Percentiles rank a stretch among this genome's conserved stretches.
phyloP scores from a whole-genome alignment of 495 filamentous ascomycete species.

The Oleoguttula mirabilis region DNA sequence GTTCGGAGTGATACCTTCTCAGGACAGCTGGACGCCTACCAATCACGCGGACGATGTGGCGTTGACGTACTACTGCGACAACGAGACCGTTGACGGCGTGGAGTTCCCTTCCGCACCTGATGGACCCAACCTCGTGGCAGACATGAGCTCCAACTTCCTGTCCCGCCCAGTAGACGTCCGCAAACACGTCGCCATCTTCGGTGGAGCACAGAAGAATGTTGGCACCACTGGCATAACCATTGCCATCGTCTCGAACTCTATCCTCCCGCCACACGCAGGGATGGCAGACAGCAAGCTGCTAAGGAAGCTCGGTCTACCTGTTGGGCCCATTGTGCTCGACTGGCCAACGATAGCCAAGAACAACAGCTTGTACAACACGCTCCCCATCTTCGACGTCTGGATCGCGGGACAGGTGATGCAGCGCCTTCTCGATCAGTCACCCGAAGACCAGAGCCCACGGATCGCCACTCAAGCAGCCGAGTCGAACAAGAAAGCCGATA shows the following conservation, averaged over 20 bases:
- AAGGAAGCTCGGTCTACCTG: constrained; percentile 61
- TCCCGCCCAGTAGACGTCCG: constrained; percentile 52
- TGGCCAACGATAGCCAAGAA: constrained; percentile 75
- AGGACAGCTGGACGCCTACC: constrained; percentile 62
- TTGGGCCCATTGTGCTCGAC: constrained; percentile 64
- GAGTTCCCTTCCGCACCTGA: constrained; percentile 73
- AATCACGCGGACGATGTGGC: constrained; percentile 44
- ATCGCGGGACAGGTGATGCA: constrained; percentile 76
- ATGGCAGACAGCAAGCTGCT: constrained; percentile 51
- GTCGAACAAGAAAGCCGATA: constrained; percentile 55
- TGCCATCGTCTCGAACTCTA: constrained; percentile 61
- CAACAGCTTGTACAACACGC: constrained; percentile 86
- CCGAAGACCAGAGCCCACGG: constrained; percentile 38
- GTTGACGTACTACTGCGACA: constrained; percentile 83
- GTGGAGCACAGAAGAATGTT: constrained; percentile 84
- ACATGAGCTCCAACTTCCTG: constrained; percentile 78
- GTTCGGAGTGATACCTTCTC: constrained; percentile 71
- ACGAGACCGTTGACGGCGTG: constrained; percentile 92
- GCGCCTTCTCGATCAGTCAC: constrained; percentile 43
- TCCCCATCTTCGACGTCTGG: constrained; percentile 89
- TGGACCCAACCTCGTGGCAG: constrained; percentile 54
- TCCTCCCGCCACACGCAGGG: constrained; percentile 52
- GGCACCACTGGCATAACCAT: constrained; percentile 78
- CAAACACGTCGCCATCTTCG: constrained; percentile 64
- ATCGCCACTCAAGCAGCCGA: constrained; percentile 59